These are phyloP conservation scores for Ceratocystis ficicola DNA, from an alignment of 2,329 filamentous ascomycete genomes.

Conservation along the genomic window DNA sequence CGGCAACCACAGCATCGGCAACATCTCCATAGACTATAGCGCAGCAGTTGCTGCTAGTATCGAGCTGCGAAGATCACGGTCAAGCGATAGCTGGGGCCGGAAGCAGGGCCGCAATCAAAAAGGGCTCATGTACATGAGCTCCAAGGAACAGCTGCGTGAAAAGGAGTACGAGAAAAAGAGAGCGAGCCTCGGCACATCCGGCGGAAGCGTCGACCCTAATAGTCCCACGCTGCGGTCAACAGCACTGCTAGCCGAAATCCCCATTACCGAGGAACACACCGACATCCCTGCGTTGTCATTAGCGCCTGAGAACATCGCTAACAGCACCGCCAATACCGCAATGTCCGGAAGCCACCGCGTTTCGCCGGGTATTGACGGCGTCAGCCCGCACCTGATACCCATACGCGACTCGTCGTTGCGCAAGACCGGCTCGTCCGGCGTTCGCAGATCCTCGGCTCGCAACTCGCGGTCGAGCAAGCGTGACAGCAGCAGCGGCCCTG, in stretches of 20 bases:
- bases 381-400: constrained; percentile 46
- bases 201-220: constrained; percentile 32
- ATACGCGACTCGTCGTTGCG: constrained; percentile 55
- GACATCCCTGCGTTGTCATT: constrained; percentile 23
- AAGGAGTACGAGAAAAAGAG: constrained; percentile 52
- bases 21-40: constrained; percentile 49
- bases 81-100: constrained; percentile 51
- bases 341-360: background rate
- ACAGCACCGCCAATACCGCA: background rate
- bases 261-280: constrained; percentile 45
- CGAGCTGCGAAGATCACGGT: constrained; percentile 42
- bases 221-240: constrained; percentile 27
- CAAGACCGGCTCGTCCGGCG: constrained; percentile 40
- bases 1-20: constrained; percentile 51
- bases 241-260: constrained; percentile 35
- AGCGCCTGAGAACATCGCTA: background rate
- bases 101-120: constrained; percentile 43
- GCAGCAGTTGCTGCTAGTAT: constrained; percentile 30
- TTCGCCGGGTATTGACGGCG: constrained; percentile 27
- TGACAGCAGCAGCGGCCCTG: constrained; percentile 30
- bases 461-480: constrained; percentile 38
- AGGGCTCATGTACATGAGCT: constrained; percentile 61
- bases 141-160: constrained; percentile 52
- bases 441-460: constrained; percentile 42
- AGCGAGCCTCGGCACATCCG: constrained; percentile 33